Percentiles rank a stretch among this genome's conserved stretches.
These are phyloP conservation scores for Botryosphaeria agaves DNA, from an alignment of 2,329 filamentous ascomycete species.

Conservation along the genomic window DNA sequence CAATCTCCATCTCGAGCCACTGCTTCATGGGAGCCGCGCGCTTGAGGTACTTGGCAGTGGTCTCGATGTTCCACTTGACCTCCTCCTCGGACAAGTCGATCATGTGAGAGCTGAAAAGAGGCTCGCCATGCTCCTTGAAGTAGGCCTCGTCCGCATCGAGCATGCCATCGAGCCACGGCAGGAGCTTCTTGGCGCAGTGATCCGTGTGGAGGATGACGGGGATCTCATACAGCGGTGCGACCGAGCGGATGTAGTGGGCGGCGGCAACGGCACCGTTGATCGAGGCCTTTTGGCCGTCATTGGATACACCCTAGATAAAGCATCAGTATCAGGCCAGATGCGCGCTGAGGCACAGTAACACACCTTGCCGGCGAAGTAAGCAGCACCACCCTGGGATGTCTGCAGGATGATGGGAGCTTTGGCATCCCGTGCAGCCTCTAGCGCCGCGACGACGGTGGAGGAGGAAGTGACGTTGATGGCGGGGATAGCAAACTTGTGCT, in stretches of 20 bases:
- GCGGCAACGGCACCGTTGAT: slow-evolving; percentile 76
- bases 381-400: slow-evolving; percentile 81
- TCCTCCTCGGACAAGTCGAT: slow-evolving; percentile 91
- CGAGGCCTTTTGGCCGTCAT: slow-evolving; percentile 70
- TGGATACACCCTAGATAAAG: slow-evolving; percentile 47
- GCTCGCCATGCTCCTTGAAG: slow-evolving; percentile 86
- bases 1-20: slow-evolving; percentile 97
- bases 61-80: slow-evolving; percentile 79
- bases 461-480: slow-evolving; percentile 73
- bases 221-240: slow-evolving; percentile 75
- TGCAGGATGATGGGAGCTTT: slow-evolving; percentile 90
- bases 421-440: slow-evolving; percentile 86
- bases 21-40: slow-evolving; percentile 93
- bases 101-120: slow-evolving; percentile 96
- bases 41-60: slow-evolving; percentile 85
- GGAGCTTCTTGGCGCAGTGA: slow-evolving; percentile 98
- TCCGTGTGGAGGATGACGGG: slow-evolving; percentile 93
- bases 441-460: slow-evolving; percentile 66
- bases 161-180: slow-evolving; percentile 95
- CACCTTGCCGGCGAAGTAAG: slow-evolving; percentile 32
- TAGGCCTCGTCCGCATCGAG: slow-evolving; percentile 84
- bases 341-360: slow-evolving; percentile 5
- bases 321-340: slow-evolving; percentile 10
- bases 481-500: slow-evolving; percentile 73
- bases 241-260: slow-evolving; percentile 80